These are phyloP conservation scores for Ophiostoma sp. DNA, from an alignment of 2,329 filamentous ascomycete genomes.

Conservation along the genomic window DNA sequence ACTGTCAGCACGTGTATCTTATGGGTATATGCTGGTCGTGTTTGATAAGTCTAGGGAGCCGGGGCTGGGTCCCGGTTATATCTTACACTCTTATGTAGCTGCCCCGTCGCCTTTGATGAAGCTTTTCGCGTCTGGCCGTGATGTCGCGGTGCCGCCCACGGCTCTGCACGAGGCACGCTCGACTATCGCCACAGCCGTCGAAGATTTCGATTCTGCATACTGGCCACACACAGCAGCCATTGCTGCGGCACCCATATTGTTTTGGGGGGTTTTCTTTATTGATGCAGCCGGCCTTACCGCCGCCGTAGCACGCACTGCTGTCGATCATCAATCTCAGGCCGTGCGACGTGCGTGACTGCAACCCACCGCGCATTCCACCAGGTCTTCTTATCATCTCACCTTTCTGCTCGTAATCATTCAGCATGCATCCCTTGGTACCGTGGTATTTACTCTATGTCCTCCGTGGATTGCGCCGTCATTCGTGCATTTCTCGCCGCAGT, in stretches of 20 bases:
- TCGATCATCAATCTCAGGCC: not conserved
- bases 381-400: not conserved
- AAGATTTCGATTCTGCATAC: not conserved
- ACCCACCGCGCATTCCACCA: not conserved
- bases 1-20: too few species aligned
- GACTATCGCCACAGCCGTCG: not conserved
- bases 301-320: not conserved
- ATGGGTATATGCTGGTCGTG: too few species aligned
- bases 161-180: not conserved
- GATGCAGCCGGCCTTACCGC: not conserved
- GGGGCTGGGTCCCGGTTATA: too few species aligned
- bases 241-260: too few species aligned
- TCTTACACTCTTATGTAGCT: not conserved
- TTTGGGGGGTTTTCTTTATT: not conserved
- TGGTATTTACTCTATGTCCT: not conserved
- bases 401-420: not conserved
- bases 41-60: too few species aligned
- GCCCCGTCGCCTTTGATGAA: not conserved
- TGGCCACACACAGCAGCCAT: not conserved
- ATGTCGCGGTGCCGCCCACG: not conserved
- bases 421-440: conserved; percentile 1
- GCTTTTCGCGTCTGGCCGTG: not conserved
- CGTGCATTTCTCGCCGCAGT: not conserved
- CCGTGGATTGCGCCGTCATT: not conserved
- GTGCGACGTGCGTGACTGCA: not conserved